Base-by-base conservation (phyloP, 1,284 basidiomycete genomes). In the Chondrostereum purpureum region DNA sequence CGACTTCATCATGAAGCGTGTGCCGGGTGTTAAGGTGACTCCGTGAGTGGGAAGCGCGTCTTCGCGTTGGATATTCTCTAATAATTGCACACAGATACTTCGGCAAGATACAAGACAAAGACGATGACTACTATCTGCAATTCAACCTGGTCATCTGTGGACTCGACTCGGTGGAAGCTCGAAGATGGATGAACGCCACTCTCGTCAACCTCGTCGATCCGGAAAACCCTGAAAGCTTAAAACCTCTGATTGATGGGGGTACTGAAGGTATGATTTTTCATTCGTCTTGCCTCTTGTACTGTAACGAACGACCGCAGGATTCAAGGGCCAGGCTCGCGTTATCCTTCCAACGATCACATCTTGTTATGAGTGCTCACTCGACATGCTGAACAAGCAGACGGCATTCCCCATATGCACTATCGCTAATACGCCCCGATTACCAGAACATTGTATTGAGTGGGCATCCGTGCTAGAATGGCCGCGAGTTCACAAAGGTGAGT, bases 401-500 rank as follows among this genome's bases (percentile, higher is more conserved):
- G 87, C 88, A 4, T 99, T 94, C 62, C 96, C 96, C 0, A 98
- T 99, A 52, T 99, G 96, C 63, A 99, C 96, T 1, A 98, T 99
- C 52, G 96, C 96, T 47, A 99, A 99, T 60, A 99, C 96, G 0
- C 96, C 96, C 13, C 87, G 96, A 47, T 72, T 99, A 22, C 96
- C 96, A 2, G 96, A 99, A 63, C 96, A 99, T 62, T 99, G 96
- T 61, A 98, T 99, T 60, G 96, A 99, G 66, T 99, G 96, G 95
- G 96, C 96, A 0, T 94, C 90, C 39, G 94, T 99, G n/a, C 73
- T 99, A 24, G 94, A 99, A 65, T 99, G 96, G 96, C 95, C 95
- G 3, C 80, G 83, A 24, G 81, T 92, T 1, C 85, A 89, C 56
- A 88, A 87, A 63, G 90, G 92, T 92, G 46, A 46, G 70, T 52